A percentile compares a stretch with the other conserved stretches of the same genome.
These are phyloP conservation scores for Babesia gibsoni DNA, from an alignment of 169 alveolate species.

Conservation along the genomic window DNA sequence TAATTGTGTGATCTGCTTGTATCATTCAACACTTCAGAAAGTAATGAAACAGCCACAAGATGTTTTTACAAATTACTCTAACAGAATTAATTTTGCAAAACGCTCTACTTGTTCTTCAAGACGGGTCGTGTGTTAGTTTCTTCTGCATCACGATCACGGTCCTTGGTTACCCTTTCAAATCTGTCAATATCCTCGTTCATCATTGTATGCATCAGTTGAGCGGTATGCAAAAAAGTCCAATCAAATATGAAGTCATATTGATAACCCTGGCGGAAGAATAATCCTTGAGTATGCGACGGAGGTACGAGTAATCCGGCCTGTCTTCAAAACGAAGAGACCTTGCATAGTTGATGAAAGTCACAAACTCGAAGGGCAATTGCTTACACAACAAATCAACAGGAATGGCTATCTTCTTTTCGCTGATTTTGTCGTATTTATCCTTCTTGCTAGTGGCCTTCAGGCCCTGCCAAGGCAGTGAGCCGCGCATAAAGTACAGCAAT, in stretches of 20 bases:
- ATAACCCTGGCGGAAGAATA: constrained; percentile 80
- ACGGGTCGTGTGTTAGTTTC: constrained; percentile 47
- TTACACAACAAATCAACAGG: constrained; percentile 95
- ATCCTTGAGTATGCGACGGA: constrained; percentile 94
- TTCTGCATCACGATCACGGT: constrained; percentile 60
- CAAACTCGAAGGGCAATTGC: constrained; percentile 87
- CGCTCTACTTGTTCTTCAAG: constrained; percentile 43
- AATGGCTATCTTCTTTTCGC: constrained; percentile 97
- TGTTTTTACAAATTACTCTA: no score
- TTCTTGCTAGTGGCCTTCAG: constrained; percentile 91
- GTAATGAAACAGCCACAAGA: no score
- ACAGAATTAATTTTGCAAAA: no score
- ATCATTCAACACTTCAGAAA: no score
- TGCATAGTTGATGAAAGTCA: constrained; percentile 90
- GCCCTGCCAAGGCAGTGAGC: constrained; percentile 99
- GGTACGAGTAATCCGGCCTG: constrained; percentile 92
- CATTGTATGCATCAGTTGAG: constrained; percentile 69
- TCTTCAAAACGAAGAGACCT: constrained; percentile 93
- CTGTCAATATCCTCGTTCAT: constrained; percentile 65
- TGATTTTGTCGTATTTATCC: constrained; percentile 97
- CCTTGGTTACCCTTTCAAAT: constrained; percentile 62
- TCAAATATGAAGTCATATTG: constrained; percentile 92
- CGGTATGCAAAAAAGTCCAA: constrained; percentile 90
- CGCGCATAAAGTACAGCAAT: constrained; percentile 95
- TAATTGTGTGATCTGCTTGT: no score